These are phyloP conservation scores for Rhodotorula graminis DNA, from an alignment of 768 basidiomycete species.

Conservation along the genomic window DNA sequence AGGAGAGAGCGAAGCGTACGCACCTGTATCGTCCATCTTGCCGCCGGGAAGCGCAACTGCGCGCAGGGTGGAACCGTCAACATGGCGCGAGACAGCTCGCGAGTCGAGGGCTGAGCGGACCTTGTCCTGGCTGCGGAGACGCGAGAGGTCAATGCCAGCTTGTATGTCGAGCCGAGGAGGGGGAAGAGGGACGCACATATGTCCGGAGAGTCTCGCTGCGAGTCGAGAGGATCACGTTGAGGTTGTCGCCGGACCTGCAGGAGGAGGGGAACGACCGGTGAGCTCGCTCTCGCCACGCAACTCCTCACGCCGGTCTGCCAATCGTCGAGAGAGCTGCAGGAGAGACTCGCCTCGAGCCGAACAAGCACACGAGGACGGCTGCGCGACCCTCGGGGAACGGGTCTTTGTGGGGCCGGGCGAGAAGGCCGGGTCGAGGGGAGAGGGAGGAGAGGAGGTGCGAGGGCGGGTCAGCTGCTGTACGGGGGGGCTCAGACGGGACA, in stretches of 20 bases:
- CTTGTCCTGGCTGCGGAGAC: slow-evolving; percentile 27
- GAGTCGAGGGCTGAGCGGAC: background rate
- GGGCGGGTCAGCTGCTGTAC: background rate
- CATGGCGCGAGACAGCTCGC: too few relatives aligned
- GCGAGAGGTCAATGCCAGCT: background rate
- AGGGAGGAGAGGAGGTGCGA: too few relatives aligned
- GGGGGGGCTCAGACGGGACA: background rate
- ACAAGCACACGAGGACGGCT: slow-evolving; percentile 31
- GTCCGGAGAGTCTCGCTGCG: slow-evolving; percentile 17
- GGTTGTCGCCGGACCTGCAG: slow-evolving; percentile 14
- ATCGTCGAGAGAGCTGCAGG: too few relatives aligned
- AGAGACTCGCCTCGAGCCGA: slow-evolving; percentile 10
- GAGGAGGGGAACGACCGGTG: background rate
- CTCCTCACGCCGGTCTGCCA: too few relatives aligned
- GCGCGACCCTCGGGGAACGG: slow-evolving; percentile 20
- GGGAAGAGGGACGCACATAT: slow-evolving; percentile 11
- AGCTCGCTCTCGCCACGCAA: too few relatives aligned
- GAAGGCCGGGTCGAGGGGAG: background rate
- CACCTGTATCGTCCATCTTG: slow-evolving; percentile 35
- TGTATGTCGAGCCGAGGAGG: background rate
- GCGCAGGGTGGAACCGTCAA: background rate
- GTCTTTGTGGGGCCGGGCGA: background rate
- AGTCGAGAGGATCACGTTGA: slow-evolving; percentile 35
- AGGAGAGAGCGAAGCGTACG: rapidly evolving
- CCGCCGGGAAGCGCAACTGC: slow-evolving; percentile 33